These are phyloP conservation scores for Solanum corneliomulleri DNA, from an alignment of 257 asterid genomes.

Conservation along the genomic window DNA sequence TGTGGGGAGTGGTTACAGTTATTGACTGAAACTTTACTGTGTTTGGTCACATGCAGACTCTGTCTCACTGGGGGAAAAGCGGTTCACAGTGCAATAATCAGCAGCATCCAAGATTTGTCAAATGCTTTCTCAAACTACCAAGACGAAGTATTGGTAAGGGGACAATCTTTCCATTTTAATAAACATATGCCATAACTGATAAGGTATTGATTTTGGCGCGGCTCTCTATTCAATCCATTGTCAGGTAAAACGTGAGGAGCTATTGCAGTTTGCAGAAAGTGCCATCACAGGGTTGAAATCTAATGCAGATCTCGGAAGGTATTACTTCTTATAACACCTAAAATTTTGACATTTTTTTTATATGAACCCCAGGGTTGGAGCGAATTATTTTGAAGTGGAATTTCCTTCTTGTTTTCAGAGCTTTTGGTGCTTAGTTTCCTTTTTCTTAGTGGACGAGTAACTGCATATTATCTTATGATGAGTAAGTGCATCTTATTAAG, in stretches of 20 bases:
- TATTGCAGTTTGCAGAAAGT: conserved; percentile 93
- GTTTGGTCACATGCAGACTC: conserved; percentile 35
- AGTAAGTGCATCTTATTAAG: background rate
- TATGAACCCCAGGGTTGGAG: background rate
- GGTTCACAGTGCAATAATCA: conserved; percentile 84
- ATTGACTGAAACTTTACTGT: background rate
- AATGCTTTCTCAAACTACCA: conserved; percentile 73
- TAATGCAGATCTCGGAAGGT: conserved; percentile 87
- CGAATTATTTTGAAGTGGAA: background rate
- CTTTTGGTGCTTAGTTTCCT: background rate
- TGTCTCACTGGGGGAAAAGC: conserved; percentile 93
- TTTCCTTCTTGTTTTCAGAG: background rate
- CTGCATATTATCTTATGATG: background rate
- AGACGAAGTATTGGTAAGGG: conserved; percentile 86
- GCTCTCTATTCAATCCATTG: background rate
- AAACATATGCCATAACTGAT: background rate
- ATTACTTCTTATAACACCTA: background rate
- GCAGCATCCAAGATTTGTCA: conserved; percentile 94
- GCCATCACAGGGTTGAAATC: conserved; percentile 92
- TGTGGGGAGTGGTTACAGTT: background rate
- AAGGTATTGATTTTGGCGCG: background rate
- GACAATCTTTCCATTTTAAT: background rate
- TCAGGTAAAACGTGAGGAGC: conserved; percentile 92
- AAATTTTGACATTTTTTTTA: background rate
- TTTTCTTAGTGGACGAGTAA: background rate